These are phyloP conservation scores for Halophytophthora polymorphica DNA, from an alignment of 352 stramenopile genomes.

Conservation along the genomic window DNA sequence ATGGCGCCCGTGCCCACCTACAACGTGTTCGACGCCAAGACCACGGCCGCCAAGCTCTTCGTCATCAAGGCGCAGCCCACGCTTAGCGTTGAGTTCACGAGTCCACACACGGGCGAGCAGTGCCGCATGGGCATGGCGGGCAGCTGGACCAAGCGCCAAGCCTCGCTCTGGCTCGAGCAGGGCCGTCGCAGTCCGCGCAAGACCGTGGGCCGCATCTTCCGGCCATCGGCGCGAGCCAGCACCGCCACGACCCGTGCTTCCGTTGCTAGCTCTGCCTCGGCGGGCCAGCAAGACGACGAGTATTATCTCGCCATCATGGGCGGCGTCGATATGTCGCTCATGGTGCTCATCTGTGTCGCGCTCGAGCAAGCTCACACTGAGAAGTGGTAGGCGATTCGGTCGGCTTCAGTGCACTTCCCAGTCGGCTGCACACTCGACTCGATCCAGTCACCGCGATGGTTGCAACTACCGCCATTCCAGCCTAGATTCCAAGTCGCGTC, in stretches of 20 bases:
- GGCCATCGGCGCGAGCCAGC: conserved; percentile 15
- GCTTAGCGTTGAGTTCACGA: conserved; percentile 30
- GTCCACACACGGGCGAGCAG: conserved; percentile 20
- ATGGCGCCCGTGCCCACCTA: conserved; percentile 33
- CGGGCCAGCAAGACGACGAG: conserved; percentile 20
- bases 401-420: no score
- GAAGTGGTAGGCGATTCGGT: conserved; percentile 20
- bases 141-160: conserved; percentile 28
- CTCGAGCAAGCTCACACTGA: conserved; percentile 30
- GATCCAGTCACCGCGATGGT: no score
- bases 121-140: conserved; percentile 30
- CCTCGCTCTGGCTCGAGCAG: conserved; percentile 35
- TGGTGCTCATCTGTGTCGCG: conserved; percentile 42
- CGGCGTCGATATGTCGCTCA: conserved; percentile 38
- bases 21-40: conserved; percentile 33
- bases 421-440: no score
- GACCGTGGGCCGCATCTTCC: conserved; percentile 31
- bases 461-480: no score
- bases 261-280: conserved; percentile 9
- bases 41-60: conserved; percentile 27
- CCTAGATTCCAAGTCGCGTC: no score
- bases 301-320: conserved; percentile 34
- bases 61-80: conserved; percentile 33
- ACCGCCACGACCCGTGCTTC: conserved; percentile 19
- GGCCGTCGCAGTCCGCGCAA: conserved; percentile 18